Evolutionary conservation across 73 alveolate species (phyloP).

Genomic region (Tetrahymena thermophila): DNA sequence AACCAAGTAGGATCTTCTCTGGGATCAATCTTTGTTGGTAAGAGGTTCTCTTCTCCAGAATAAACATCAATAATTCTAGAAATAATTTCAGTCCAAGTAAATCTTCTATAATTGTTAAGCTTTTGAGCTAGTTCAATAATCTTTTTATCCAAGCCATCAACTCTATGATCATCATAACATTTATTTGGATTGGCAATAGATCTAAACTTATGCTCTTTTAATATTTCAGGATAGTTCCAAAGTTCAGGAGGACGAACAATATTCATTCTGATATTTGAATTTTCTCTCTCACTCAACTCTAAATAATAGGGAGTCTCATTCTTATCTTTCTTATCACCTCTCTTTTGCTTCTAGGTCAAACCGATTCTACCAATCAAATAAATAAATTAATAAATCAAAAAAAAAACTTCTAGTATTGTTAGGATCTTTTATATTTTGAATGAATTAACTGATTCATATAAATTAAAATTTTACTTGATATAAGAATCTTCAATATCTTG

Average conservation of each 20-base stretch:
- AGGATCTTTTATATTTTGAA: no score
- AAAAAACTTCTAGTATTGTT: no score
- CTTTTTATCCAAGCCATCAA: conserved; percentile 22
- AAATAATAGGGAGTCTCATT: conserved; percentile 16
- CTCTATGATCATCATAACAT: conserved; percentile 40
- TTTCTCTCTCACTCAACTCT: conserved; percentile 31
- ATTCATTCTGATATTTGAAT: conserved; percentile 7
- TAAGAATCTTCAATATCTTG: conserved; percentile 35
- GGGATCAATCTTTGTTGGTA: background rate
- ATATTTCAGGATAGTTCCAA: conserved; percentile 34
- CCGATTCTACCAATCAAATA: background rate
- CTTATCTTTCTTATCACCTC: conserved; percentile 4
- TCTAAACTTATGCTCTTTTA: conserved; percentile 39
- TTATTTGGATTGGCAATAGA: conserved; percentile 41
- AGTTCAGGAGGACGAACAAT: conserved; percentile 41
- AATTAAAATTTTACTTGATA: background rate
- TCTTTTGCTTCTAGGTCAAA: background rate
- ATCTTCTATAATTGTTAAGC: conserved; percentile 2
- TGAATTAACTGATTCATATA: no score
- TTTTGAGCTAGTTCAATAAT: conserved; percentile 13
- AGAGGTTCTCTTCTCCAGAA: background rate
- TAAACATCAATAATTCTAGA: conserved; percentile 29
- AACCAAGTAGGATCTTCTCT: background rate
- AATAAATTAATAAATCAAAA: background rate
- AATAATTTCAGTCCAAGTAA: conserved; percentile 24